Conservation (phyloP, 441 rosid species). For the Gossypium schwendimanii region DNA sequence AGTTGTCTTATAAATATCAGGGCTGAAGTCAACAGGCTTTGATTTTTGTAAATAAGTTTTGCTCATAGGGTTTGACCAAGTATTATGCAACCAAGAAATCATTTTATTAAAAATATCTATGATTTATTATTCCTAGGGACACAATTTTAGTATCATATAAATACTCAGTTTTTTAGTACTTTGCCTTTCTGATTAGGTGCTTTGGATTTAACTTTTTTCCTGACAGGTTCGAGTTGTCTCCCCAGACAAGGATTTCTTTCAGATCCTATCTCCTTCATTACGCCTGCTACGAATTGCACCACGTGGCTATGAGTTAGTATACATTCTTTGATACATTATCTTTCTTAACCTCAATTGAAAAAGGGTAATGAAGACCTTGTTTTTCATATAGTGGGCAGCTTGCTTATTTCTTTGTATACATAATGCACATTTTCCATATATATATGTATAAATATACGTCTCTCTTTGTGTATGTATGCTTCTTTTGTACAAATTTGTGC, state of each 20-base stretch:
- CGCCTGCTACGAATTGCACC: conserved; percentile 90
- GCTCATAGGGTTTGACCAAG: neutral
- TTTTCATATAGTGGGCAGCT: neutral
- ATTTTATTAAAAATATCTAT: neutral
- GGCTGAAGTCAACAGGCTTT: neutral
- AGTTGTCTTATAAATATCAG: neutral
- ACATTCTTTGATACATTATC: neutral
- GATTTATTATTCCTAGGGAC: neutral
- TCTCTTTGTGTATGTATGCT: neutral
- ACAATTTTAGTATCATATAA: neutral
- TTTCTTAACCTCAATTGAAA: neutral
- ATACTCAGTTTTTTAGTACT: neutral
- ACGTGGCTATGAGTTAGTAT: conserved; percentile 80
- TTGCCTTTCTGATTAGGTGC: conserved; percentile 4
- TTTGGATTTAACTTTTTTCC: conserved; percentile 17
- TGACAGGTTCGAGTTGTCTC: conserved; percentile 91
- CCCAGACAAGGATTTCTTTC: conserved; percentile 98
- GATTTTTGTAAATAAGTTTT: neutral
- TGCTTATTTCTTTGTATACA: neutral
- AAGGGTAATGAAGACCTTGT: neutral
- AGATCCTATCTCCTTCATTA: conserved; percentile 86
- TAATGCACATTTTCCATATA: neutral
- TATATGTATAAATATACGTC: neutral
- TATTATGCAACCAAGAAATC: neutral
- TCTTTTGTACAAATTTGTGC: neutral